Conservation (phyloP, 73 alveolate genomes). For the Paraurostyla sp. region DNA sequence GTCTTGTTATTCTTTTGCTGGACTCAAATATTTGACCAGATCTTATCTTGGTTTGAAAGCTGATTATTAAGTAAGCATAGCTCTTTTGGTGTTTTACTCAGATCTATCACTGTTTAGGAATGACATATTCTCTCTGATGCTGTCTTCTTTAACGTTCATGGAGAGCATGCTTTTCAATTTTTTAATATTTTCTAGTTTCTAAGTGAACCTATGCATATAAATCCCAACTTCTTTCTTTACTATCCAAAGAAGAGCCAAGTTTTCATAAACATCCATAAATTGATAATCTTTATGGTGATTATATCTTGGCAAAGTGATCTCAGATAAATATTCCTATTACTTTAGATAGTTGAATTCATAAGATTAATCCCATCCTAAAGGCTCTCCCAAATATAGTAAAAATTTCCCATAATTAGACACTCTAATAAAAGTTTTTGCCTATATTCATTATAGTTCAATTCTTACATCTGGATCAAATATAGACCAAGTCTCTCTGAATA, state of each 20-base stretch:
- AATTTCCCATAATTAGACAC: conserved; percentile 7
- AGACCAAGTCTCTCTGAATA: conserved; percentile 61
- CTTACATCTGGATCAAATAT: conserved; percentile 52
- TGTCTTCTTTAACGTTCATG: background rate
- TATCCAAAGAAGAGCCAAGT: conserved; percentile 32
- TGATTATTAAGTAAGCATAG: no score
- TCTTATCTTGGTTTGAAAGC: background rate
- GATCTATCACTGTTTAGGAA: no score
- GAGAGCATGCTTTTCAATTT: background rate
- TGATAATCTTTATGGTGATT: conserved; percentile 46
- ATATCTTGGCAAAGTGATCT: conserved; percentile 1
- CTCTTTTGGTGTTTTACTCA: no score
- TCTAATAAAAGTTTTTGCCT: conserved; percentile 50
- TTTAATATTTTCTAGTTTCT: background rate
- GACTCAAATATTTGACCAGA: background rate
- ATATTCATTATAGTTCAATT: no score
- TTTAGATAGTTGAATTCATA: conserved; percentile 37
- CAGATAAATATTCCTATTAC: conserved; percentile 35
- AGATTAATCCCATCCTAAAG: conserved; percentile 51
- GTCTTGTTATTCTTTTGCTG: background rate
- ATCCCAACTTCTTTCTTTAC: conserved; percentile 12
- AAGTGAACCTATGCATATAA: conserved; percentile 1
- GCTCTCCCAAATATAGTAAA: conserved; percentile 36
- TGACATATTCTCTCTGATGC: background rate
- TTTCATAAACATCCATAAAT: conserved; percentile 58